These are phyloP conservation scores for Venturia asperata DNA, from an alignment of 2,329 filamentous ascomycete genomes.

Conservation along the genomic window DNA sequence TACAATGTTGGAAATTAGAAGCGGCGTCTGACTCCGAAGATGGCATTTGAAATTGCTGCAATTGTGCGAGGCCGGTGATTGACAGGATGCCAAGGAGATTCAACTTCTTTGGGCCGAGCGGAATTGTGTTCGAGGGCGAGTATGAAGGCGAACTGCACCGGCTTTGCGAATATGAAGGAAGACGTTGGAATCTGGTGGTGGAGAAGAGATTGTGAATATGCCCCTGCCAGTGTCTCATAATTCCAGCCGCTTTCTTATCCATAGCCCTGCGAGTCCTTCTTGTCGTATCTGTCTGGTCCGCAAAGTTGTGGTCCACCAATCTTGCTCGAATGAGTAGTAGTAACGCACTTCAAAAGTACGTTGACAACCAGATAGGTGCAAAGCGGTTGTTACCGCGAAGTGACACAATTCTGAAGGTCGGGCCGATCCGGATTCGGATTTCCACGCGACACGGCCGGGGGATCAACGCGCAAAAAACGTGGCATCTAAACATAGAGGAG, in stretches of 20 bases:
- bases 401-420: neutral
- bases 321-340: no score
- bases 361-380: neutral
- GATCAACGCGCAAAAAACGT: neutral
- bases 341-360: neutral
- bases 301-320: no score
- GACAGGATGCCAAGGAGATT: neutral
- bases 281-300: no score
- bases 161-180: no score
- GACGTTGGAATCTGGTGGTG: no score
- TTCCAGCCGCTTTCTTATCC: no score
- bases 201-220: no score
- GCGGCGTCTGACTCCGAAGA: neutral
- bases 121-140: neutral
- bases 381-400: neutral
- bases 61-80: neutral
- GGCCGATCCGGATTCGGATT: neutral
- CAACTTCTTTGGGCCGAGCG: neutral
- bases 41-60: neutral
- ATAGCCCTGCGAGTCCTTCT: no score
- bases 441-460: no score
- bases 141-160: neutral
- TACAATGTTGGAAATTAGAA: no score
- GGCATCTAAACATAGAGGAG: neutral
- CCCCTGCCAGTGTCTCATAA: no score